Evolutionary conservation across 441 rosid species (phyloP).

Genomic region (Aquilaria agallochum): DNA sequence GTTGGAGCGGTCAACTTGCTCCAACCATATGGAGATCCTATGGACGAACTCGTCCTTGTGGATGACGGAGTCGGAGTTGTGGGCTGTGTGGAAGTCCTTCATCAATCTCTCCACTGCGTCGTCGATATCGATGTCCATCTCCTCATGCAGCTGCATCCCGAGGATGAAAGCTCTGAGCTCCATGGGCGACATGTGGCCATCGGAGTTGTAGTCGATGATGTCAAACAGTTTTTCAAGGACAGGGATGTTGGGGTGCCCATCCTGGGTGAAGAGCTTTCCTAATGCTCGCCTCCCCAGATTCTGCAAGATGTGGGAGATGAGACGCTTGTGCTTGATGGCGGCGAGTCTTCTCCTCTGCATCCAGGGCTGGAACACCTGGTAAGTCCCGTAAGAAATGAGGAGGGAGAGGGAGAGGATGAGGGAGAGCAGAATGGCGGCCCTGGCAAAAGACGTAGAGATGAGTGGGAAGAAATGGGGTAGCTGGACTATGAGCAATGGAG

Average conservation of each 20-base stretch:
- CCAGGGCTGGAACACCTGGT: constrained; percentile 31
- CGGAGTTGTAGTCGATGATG: constrained; percentile 16
- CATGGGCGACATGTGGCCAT: not conserved
- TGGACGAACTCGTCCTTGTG: constrained; percentile 19
- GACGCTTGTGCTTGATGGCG: constrained; percentile 18
- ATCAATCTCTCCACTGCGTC: constrained; percentile 16
- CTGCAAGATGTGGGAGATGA: constrained; percentile 19
- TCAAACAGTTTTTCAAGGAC: constrained; percentile 12
- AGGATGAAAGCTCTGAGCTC: constrained; percentile 21
- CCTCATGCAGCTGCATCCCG: constrained; percentile 20
- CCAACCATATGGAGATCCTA: constrained; percentile 28
- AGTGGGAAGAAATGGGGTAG: constrained; percentile 11
- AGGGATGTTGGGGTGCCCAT: constrained; percentile 14
- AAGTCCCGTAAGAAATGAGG: not conserved
- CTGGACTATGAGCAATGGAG: constrained; percentile 20
- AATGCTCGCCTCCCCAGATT: constrained; percentile 14
- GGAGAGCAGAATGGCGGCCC: constrained; percentile 20
- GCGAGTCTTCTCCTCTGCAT: constrained; percentile 25
- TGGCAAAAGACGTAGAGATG: constrained; percentile 13
- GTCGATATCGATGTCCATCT: constrained; percentile 15
- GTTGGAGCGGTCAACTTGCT: constrained; percentile 10
- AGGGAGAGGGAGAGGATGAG: constrained; percentile 17
- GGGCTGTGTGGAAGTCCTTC: constrained; percentile 20
- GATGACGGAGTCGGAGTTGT: constrained; percentile 9
- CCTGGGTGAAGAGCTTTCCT: constrained; percentile 21